These are phyloP conservation scores for Macrophomina tecta DNA, from an alignment of 2,329 filamentous ascomycete species.

Conservation along the genomic window DNA sequence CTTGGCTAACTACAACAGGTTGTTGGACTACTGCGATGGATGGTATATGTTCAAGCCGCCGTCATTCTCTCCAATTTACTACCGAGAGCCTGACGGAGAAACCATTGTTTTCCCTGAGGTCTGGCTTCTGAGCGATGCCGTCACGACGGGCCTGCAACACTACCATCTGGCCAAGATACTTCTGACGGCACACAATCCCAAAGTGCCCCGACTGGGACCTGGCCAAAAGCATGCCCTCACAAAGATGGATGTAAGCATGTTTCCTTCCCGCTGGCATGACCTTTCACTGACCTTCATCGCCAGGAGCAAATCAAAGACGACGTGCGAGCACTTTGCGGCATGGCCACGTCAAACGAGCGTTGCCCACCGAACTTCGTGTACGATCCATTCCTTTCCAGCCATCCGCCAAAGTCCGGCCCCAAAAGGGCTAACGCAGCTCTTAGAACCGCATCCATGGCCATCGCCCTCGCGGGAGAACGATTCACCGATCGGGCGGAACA, in stretches of 20 bases:
- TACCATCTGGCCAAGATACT: slow-evolving; percentile 65
- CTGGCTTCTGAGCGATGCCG: slow-evolving; percentile 63
- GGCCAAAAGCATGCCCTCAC: slow-evolving; percentile 46
- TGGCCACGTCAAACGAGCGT: slow-evolving; percentile 62
- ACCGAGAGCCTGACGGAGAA: slow-evolving; percentile 44
- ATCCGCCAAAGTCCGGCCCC: slow-evolving; percentile 18
- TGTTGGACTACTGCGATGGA: slow-evolving; percentile 53
- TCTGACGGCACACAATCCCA: slow-evolving; percentile 62
- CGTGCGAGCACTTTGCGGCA: slow-evolving; percentile 63
- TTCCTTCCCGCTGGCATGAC: neutral
- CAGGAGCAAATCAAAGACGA: slow-evolving; percentile 54
- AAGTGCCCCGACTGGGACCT: slow-evolving; percentile 57
- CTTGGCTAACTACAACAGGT: slow-evolving; percentile 49
- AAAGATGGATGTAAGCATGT: slow-evolving; percentile 49
- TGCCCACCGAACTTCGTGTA: slow-evolving; percentile 62
- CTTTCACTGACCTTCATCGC: neutral
- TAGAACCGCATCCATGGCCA: slow-evolving; percentile 40
- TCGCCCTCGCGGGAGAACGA: slow-evolving; percentile 52
- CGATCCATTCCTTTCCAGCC: slow-evolving; percentile 31
- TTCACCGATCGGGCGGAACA: slow-evolving; percentile 56
- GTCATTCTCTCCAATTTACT: slow-evolving; percentile 63
- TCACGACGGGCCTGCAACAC: slow-evolving; percentile 66
- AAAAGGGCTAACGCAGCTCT: slow-evolving; percentile 20
- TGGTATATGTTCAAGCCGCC: slow-evolving; percentile 57
- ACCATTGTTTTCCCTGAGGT: slow-evolving; percentile 62